Base-by-base conservation (phyloP, 83 land plant genomes). In the Diphasiastrum complanatum region DNA sequence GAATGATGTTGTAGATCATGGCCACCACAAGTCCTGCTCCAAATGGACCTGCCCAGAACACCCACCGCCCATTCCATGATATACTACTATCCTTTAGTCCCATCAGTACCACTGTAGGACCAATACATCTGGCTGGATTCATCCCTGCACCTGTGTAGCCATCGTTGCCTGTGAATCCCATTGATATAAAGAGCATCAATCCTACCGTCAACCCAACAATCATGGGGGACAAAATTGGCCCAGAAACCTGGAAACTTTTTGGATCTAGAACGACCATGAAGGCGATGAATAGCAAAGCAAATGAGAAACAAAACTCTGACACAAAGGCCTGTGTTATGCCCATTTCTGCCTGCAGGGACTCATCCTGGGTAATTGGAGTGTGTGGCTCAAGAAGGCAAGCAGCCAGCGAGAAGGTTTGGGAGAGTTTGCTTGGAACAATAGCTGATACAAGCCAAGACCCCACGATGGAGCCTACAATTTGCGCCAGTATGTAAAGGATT, bases 141-240 rank as follows among this genome's bases (percentile, higher is more conserved):
- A 80, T 37, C 47, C 83, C 83, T 16, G 69, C 79, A 1, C 83
- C 83, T 16, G 74, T 49, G 23, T 80, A 80, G 12, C 83, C 83
- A n/a, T n/a, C n/a, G 18, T 49, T 32, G 0, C 47, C 68, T 1
- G 68, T 64, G 25, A 75, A 61, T 10, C 61, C 58, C 47, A 63
- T 32, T 26, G 79, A 69, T 22, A 75, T 52, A 64, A 69, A 80
- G 20, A 69, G 60, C 14, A 66, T 20, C 26, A 80, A 31, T 8
- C 71, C 79, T 33, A 80, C 34, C 0, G 64, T 59, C 1, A 49
- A 60, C 1, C 79, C 79, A 29, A 80, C 36, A 38, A 76, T 51
- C n/a, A 63, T 47, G 27, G 73, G 71, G 18, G 71, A 72, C 1
- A 51, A 25, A 2, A 65, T 47, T 19, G 50, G 50, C 5, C 83